Base-by-base conservation (phyloP, 73 alveolate species). In the Symbiodinium pilosum region DNA sequence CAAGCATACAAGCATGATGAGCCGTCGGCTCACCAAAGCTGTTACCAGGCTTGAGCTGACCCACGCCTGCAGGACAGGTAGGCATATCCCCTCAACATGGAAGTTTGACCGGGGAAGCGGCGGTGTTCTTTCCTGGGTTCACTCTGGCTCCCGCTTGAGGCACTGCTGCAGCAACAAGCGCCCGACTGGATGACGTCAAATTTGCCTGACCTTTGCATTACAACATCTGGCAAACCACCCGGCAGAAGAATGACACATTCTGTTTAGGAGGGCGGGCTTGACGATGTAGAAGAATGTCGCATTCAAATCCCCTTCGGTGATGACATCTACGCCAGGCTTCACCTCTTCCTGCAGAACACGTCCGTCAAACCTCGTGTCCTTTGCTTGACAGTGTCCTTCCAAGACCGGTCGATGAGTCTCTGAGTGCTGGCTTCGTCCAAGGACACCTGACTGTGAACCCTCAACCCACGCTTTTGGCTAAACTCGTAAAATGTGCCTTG, bases 281-380 rank as follows among this genome's bases (percentile, higher is more conserved):
- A 91, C 54, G 39, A 91, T 91, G 77, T 91, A 91, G 88, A 91
- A 91, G 84, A 91, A 91, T 20, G 89, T 42, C 30, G 97, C 97
- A 42, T 68, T 91, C 59, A 91, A 44, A 68, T 91, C 97, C 20
- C 97, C 97, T 91, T 91, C 97, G 54, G 87, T 69, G 88, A 91
- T 91, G 52, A 91, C 97, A 47, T 91, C 81, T 54, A 41, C 30
- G 97, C 97, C 97, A 68, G 88, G 36, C 54, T 83, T 83, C 40
- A 59, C 97, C n/a, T 68, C 77, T 69, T 91, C 97, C 97, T 91
- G 81, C 38, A 64, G 41, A 64, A 38, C 24, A 5, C 24, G 81
- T 14, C 6, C 7, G 73, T 24, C 73, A 54, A 16, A 54, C 20
- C 73, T 24, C 93, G 20, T n/a, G n/a, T n/a, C n/a, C n/a, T n/a